Evolutionary conservation across 768 basidiomycete genomes (phyloP).

Genomic region (Cubamyces sp.): DNA sequence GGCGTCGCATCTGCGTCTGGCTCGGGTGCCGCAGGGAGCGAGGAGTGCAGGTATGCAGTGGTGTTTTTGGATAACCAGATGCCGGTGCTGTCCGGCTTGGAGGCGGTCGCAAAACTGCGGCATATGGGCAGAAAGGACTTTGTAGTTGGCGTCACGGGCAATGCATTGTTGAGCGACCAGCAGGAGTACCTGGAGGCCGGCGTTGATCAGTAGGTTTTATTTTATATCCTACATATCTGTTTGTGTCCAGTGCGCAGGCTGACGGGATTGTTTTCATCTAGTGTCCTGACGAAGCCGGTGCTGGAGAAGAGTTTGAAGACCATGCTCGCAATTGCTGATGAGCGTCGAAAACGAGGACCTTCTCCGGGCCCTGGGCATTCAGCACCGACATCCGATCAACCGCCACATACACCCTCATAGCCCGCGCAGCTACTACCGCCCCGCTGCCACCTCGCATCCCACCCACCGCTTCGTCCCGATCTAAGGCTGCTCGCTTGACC

Average conservation of each 20-base stretch:
- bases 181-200: constrained; percentile 77
- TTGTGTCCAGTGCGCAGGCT: too few species aligned
- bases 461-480: neutral
- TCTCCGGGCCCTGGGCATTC: neutral
- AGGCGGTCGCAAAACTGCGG: constrained; percentile 66
- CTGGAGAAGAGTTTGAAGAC: constrained; percentile 54
- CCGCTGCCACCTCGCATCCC: neutral
- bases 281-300: constrained; percentile 82
- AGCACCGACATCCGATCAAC: constrained; percentile 11
- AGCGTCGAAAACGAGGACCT: constrained; percentile 38
- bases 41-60: constrained; percentile 43
- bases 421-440: neutral
- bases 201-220: constrained; percentile 63
- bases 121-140: constrained; percentile 70
- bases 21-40: constrained; percentile 1
- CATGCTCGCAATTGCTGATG: constrained; percentile 48
- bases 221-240: too few species aligned
- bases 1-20: constrained; percentile 6
- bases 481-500: neutral
- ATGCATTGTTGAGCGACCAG: constrained; percentile 57
- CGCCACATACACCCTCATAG: constrained; percentile 1
- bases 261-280: too few species aligned
- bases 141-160: constrained; percentile 74
- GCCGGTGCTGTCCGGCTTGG: constrained; percentile 78
- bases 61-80: constrained; percentile 78